Evolutionary conservation across 345 rosid species (phyloP).

Genomic region (Citrus unshiu): DNA sequence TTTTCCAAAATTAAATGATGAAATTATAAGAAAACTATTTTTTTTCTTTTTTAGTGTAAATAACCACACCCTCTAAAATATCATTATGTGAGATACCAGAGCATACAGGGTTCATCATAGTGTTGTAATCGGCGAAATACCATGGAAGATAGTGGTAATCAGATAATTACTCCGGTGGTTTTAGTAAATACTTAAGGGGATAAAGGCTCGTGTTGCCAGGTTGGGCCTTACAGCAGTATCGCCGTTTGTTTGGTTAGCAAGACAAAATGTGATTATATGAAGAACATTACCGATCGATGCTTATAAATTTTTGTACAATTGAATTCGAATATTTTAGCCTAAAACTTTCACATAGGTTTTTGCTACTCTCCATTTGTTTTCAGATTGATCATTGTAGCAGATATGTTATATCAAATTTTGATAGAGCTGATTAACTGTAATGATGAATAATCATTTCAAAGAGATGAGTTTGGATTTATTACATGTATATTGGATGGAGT

Average conservation of each 20-base stretch:
- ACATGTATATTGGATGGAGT: no score
- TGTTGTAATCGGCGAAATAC: no score
- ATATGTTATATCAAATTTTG: not conserved
- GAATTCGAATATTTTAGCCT: not conserved
- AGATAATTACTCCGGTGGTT: not conserved
- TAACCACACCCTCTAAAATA: no score
- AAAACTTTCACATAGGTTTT: not conserved
- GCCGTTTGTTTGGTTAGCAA: not conserved
- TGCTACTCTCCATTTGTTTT: no score
- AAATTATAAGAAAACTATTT: no score
- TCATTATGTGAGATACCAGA: no score
- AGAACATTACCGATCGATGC: not conserved
- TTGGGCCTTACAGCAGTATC: not conserved
- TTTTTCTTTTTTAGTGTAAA: no score
- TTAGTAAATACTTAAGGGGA: not conserved
- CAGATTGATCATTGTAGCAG: not conserved
- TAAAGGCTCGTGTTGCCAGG: not conserved
- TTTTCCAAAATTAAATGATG: no score
- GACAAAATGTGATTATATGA: not conserved
- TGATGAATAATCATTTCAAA: no score
- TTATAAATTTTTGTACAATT: not conserved
- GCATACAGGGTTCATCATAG: no score
- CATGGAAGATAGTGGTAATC: not conserved
- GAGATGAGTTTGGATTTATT: no score
- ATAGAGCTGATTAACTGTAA: no score